phyloP scores from a whole-genome alignment of 805 yeast genomes.

The Cyberlindnera euphorbiae region DNA sequence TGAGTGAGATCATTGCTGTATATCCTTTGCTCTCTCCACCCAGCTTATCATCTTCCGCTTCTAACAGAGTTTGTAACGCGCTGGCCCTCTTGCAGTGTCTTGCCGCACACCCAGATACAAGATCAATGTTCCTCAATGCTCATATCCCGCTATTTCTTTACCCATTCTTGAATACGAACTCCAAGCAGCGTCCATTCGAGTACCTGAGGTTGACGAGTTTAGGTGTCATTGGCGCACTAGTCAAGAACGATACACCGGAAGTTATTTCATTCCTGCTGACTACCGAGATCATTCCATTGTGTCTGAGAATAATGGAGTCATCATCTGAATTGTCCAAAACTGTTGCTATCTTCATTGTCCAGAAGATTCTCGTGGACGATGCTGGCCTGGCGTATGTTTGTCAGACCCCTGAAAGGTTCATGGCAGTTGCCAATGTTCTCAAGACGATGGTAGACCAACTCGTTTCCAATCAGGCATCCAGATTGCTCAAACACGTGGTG shows the following conservation, averaged over 20 bases:
- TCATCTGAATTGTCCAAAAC: slow-evolving; percentile 92
- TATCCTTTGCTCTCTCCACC: slow-evolving; percentile 90
- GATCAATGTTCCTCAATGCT: slow-evolving; percentile 78
- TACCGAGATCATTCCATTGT: slow-evolving; percentile 95
- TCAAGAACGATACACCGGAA: slow-evolving; percentile 92
- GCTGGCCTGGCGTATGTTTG: slow-evolving; percentile 88
- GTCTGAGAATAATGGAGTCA: slow-evolving; percentile 91
- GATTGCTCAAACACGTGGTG: slow-evolving; percentile 87
- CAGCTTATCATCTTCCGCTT: slow-evolving; percentile 73
- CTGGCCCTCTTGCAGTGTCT: slow-evolving; percentile 92
- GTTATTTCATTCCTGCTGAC: slow-evolving; percentile 86
- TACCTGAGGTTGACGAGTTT: slow-evolving; percentile 87
- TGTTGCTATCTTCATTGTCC: slow-evolving; percentile 94
- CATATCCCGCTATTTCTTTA: slow-evolving; percentile 89
- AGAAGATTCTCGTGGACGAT: slow-evolving; percentile 87
- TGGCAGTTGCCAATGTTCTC: slow-evolving; percentile 87
- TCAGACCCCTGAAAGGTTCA: slow-evolving; percentile 91
- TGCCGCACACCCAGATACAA: slow-evolving; percentile 90
- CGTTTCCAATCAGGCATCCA: slow-evolving; percentile 68
- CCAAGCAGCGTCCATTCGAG: slow-evolving; percentile 90
- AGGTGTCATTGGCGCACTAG: slow-evolving; percentile 96
- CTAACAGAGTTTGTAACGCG: slow-evolving; percentile 94
- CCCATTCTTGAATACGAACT: slow-evolving; percentile 89
- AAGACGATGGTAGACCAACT: slow-evolving; percentile 85
- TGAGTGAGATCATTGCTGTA: slow-evolving; percentile 86